Evolutionary conservation across 768 basidiomycete genomes (phyloP), one percentile per base, ranked within the genome.

Genomic region (Leccinum aurantiacum): DNA sequence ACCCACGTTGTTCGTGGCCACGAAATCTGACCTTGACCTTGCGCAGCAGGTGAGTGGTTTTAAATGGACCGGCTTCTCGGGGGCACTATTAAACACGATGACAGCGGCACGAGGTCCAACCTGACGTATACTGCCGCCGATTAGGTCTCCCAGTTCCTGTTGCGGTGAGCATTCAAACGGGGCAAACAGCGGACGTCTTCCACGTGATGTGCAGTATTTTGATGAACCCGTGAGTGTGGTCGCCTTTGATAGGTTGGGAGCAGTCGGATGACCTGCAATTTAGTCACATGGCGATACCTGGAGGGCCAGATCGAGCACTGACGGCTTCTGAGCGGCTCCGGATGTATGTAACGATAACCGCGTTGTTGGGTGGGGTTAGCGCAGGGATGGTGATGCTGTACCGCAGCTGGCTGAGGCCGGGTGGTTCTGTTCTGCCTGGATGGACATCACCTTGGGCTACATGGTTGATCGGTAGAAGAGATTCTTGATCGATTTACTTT

Each of bases 1-100:
- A 71, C 95, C 96, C 25, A 95, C 92, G 11, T 77, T 98, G 38
- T 98, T 98, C 73, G 95, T 99, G 25, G 96, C 96, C n/a, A 98
- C 96, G 41, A 99, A 99, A 77, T 95, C 94, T 6, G 96, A 99
- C 73, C 84, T 97, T 27, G 96, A 99, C 74, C 86, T 99, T 53
- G 96, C 96, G 11, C 84, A 95, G 66, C 96, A 97, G 84, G 93
- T 90, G 59, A 62, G 80, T 58, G 27, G 25, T 51, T 17, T 57
- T 41, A 31, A 50, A 50, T 50, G 60, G 57, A 38, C 22, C 10
- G 47, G 19, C 48, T 27, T 56, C 19, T 46, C 35, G 52, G 31
- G 14, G 31, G 11, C 35, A n/a, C 63, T 54, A 27, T 29, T 60
- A 51, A 46, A 59, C 54, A 59, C 19, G 62, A 59, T 60, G 59